Conservation (phyloP, 2,329 filamentous ascomycete genomes). For the Cercospora beticola region DNA sequence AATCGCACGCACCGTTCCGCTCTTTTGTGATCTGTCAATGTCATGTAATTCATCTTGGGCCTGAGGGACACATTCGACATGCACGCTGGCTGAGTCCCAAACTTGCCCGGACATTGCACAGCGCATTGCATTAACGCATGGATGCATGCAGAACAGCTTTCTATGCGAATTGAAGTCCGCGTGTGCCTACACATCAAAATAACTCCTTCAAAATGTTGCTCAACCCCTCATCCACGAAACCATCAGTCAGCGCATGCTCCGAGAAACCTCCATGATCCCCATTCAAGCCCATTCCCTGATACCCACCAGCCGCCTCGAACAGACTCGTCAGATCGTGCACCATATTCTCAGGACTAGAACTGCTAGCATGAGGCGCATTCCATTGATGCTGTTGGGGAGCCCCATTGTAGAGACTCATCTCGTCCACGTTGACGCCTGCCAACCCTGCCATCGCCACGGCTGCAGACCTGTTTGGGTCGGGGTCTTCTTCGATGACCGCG, state of each 20-base stretch:
- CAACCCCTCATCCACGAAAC: constrained; percentile 59
- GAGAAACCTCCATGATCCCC: constrained; percentile 32
- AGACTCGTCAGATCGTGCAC: constrained; percentile 63
- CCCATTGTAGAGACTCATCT: constrained; percentile 51
- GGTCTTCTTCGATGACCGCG: constrained; percentile 38
- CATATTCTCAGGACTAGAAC: constrained; percentile 59
- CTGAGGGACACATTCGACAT: neutral
- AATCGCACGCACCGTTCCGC: neutral
- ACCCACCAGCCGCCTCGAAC: constrained; percentile 63
- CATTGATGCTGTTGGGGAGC: constrained; percentile 24
- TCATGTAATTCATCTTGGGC: neutral
- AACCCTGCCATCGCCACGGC: constrained; percentile 66
- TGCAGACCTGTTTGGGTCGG: constrained; percentile 58
- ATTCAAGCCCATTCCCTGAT: constrained; percentile 30
- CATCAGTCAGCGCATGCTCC: constrained; percentile 31
- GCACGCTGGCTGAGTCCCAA: neutral
- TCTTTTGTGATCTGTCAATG: neutral
- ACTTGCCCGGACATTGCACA: neutral
- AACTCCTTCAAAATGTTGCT: constrained; percentile 59
- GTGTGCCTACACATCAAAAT: constrained; percentile 43
- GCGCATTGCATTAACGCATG: neutral
- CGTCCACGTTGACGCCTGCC: constrained; percentile 61
- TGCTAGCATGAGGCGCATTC: constrained; percentile 36
- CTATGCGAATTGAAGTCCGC: neutral
- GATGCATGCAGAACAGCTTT: neutral